phyloP scores from a whole-genome alignment of 2,329 filamentous ascomycete species.

The Microdochium paspali region DNA sequence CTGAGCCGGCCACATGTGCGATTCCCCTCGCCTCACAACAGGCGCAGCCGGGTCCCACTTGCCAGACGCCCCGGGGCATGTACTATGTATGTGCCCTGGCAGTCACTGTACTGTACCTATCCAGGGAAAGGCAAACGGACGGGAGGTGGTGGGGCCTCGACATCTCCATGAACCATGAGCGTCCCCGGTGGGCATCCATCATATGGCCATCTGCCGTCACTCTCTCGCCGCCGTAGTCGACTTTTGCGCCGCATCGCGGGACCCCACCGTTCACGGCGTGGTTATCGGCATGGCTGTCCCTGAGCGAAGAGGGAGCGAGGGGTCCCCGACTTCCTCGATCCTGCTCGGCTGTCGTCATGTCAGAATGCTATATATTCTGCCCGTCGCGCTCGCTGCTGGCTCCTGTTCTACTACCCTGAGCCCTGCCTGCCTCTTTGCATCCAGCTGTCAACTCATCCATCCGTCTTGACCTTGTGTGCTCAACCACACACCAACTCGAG shows the following conservation, averaged over 20 bases:
- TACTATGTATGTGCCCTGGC: no score
- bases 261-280: background rate
- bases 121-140: background rate
- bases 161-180: background rate
- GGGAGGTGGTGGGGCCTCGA: background rate
- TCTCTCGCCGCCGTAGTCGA: no score
- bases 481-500: conserved; percentile 8
- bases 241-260: background rate
- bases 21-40: no score
- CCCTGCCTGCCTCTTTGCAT: background rate
- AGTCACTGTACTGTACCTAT: background rate
- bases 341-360: background rate
- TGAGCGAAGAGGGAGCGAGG: no score
- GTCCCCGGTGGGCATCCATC: background rate
- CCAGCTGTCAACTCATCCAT: background rate
- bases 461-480: conserved; percentile 1
- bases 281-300: background rate
- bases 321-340: background rate
- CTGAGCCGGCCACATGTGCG: background rate
- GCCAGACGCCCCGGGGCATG: no score
- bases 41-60: no score
- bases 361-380: background rate
- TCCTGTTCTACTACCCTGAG: no score
- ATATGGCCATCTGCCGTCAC: background rate
- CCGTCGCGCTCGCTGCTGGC: background rate